Base-by-base conservation (phyloP, 192 early-diverging fungal species). In the Backusella tuberculispora region DNA sequence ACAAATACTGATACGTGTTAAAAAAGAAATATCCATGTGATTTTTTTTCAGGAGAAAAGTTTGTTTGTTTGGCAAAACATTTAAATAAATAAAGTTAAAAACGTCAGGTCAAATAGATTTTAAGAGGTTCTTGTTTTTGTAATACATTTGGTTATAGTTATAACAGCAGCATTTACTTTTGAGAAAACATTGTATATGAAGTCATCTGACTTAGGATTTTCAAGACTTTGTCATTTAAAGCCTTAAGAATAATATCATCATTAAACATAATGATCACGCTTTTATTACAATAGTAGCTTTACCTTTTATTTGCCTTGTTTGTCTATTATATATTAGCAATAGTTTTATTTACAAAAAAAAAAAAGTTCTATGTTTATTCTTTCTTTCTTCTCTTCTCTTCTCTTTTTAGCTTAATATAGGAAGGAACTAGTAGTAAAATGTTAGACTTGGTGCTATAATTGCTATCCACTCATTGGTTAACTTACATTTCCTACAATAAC, bases 401-500 rank as follows among this genome's bases (percentile, higher is more conserved):
- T 24, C 29, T 65, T 21, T 66, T 75, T 21, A 75, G 42, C 74
- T 75, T 24, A 75, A 46, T 38, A 75, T 75, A 41, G 74, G 74
- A 53, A 75, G 74, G 21, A 75, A 75, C 74, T 75, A 29, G n/a
- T 68, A 75, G 53, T 67, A 41, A 65, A 63, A 40, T 26, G 29
- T 21, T 40, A 21, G 15, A 21, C n/a, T 12, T 26, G 13, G 4
- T 19, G 2, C 14, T 13, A 17, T 38, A 34, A 26, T 19, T 43
- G 34, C 9, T 40, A 15, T 34, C 13, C 40, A 26, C 7, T 40
- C 10, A 44, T 6, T n/a, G 24, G n/a, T 47, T 8, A 45, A 74
- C 79, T 75, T 81, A 78, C 80, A 78, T 94, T 93, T 29, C 93
- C 93, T 40, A 94, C 85, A 68, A 94, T 90, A 44, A 90, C 94